Percentiles rank a stretch among this genome's conserved stretches.
These are phyloP conservation scores for Boletus insuetus DNA, from an alignment of 768 basidiomycete genomes.

Conservation along the genomic window DNA sequence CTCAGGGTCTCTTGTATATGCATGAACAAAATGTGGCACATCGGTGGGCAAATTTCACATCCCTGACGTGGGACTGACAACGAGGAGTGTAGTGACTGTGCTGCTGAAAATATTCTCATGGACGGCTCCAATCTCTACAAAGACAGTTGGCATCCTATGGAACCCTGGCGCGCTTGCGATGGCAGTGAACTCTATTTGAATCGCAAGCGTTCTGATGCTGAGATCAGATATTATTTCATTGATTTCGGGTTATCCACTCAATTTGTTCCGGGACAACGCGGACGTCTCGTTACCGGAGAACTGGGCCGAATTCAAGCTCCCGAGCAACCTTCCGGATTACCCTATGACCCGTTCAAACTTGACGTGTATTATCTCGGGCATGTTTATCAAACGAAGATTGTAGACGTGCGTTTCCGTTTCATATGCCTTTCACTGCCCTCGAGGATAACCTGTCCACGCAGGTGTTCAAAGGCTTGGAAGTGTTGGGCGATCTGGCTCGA, in stretches of 20 bases:
- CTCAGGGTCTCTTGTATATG: conserved; percentile 35
- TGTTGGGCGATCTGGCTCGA: not conserved
- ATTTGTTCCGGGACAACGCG: conserved; percentile 14
- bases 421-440: not conserved
- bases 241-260: conserved; percentile 35
- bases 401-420: conserved; percentile 1
- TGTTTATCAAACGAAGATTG: conserved; percentile 20
- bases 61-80: not conserved
- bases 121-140: conserved; percentile 27
- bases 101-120: conserved; percentile 31
- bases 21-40: conserved; percentile 36
- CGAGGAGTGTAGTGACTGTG: conserved; percentile 23
- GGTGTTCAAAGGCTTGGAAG: conserved; percentile 8
- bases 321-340: conserved; percentile 17
- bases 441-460: not conserved
- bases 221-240: conserved; percentile 34
- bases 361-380: conserved; percentile 30
- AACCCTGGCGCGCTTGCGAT: conserved; percentile 9
- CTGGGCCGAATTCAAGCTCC: conserved; percentile 19
- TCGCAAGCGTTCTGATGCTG: conserved; percentile 24
- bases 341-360: conserved; percentile 31
- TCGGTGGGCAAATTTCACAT: conserved; percentile 19
- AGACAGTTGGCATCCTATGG: conserved; percentile 26
- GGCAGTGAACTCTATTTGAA: conserved; percentile 9
- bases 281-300: not conserved